These are phyloP conservation scores for Torrubiella hemipterigena DNA, from an alignment of 2,329 filamentous ascomycete species.

Conservation along the genomic window DNA sequence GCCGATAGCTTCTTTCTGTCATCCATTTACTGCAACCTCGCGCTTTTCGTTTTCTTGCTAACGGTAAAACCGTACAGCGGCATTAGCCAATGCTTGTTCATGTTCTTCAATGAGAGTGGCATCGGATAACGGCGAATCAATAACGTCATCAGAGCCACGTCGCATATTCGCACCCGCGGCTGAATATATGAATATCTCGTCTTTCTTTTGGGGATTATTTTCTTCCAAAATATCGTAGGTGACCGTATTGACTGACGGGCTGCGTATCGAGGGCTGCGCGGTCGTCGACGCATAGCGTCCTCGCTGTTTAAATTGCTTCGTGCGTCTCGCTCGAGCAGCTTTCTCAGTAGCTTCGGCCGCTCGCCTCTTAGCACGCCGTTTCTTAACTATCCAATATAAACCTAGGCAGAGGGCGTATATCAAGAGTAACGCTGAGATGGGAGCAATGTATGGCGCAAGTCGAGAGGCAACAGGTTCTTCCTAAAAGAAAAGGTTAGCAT, in stretches of 20 bases:
- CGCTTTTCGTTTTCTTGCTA: slow-evolving; percentile 3
- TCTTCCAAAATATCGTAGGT: not conserved
- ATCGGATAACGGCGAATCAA: not conserved
- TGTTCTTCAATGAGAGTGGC: slow-evolving; percentile 6
- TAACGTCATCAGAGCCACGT: not conserved
- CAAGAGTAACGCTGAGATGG: slow-evolving; percentile 16
- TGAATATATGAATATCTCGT: too few species aligned
- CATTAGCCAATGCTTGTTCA: slow-evolving; percentile 3
- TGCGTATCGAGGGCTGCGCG: not conserved
- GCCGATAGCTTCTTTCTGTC: too few species aligned
- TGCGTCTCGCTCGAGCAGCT: not conserved
- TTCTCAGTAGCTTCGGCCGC: slow-evolving; percentile 5
- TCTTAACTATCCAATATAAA: slow-evolving; percentile 15
- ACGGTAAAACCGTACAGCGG: slow-evolving; percentile 7
- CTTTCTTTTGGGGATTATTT: not conserved
- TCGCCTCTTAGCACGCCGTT: slow-evolving; percentile 12
- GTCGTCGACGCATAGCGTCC: slow-evolving; percentile 7
- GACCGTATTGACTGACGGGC: not conserved
- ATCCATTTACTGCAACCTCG: too few species aligned
- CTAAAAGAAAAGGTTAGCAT: slow-evolving; percentile 6
- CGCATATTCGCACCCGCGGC: not conserved
- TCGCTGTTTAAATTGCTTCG: slow-evolving; percentile 1
- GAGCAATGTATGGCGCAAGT: slow-evolving; percentile 17
- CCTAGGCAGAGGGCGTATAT: slow-evolving; percentile 16
- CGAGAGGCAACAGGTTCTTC: slow-evolving; percentile 11